These are phyloP conservation scores for Phytophthora tentaculata DNA, from an alignment of 352 stramenopile species.

Conservation along the genomic window DNA sequence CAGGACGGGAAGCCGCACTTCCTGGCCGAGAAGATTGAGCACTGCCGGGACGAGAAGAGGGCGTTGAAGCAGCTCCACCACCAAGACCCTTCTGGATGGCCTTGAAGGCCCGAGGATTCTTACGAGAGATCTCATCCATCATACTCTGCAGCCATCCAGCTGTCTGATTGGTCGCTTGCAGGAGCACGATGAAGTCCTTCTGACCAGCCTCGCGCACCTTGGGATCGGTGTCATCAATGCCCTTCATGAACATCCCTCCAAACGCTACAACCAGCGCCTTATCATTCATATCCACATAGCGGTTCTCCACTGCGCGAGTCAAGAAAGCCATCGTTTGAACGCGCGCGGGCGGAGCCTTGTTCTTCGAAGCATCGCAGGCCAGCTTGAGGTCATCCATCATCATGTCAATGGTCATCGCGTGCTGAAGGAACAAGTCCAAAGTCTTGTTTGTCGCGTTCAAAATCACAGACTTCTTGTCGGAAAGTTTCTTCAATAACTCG, in stretches of 20 bases:
- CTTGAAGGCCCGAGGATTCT: slow-evolving; percentile 79
- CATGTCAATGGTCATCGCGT: slow-evolving; percentile 86
- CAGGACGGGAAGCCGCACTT: slow-evolving; percentile 27
- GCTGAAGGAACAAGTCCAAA: slow-evolving; percentile 80
- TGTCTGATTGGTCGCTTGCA: slow-evolving; percentile 60
- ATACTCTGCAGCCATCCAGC: slow-evolving; percentile 60
- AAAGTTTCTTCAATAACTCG: slow-evolving; percentile 83
- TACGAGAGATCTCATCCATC: slow-evolving; percentile 69
- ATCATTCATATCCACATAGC: slow-evolving; percentile 66
- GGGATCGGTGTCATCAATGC: slow-evolving; percentile 81
- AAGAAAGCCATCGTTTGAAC: slow-evolving; percentile 82
- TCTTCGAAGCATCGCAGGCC: slow-evolving; percentile 73
- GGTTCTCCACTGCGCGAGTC: slow-evolving; percentile 72
- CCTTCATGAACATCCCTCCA: slow-evolving; percentile 60
- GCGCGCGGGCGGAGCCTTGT: slow-evolving; percentile 81
- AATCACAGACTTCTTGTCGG: slow-evolving; percentile 88
- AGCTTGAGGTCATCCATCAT: slow-evolving; percentile 89
- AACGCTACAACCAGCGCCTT: slow-evolving; percentile 71
- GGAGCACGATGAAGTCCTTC: slow-evolving; percentile 64
- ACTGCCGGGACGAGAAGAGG: slow-evolving; percentile 39
- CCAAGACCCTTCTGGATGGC: slow-evolving; percentile 63
- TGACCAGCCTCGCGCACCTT: slow-evolving; percentile 81
- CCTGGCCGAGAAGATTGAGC: slow-evolving; percentile 41
- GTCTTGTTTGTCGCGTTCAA: slow-evolving; percentile 85
- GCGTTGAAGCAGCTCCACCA: slow-evolving; percentile 23